Percentiles rank a stretch among this genome's conserved stretches.
Conservation (phyloP, 768 basidiomycete genomes). For the Boletus insuetus region DNA sequence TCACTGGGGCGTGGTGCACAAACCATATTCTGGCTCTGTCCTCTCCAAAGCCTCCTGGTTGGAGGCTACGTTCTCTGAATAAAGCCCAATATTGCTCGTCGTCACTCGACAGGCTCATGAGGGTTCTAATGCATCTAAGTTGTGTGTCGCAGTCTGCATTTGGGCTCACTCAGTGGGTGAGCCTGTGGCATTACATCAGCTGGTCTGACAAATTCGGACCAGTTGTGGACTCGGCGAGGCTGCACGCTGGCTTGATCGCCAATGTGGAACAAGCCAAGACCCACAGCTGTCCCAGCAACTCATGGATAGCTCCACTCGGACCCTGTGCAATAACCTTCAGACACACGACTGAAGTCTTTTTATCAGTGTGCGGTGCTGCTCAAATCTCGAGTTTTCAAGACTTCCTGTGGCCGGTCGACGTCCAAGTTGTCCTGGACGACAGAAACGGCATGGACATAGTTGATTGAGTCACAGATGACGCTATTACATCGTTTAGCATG, state of each 20-base stretch:
- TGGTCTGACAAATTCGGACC: neutral
- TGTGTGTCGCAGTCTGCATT: neutral
- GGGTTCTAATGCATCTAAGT: conserved; percentile 10
- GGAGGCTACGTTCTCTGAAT: conserved; percentile 47
- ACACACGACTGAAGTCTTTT: too few relatives aligned
- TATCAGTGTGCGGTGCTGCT: too few relatives aligned
- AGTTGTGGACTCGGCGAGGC: neutral
- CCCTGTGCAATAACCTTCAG: too few relatives aligned
- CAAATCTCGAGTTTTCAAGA: too few relatives aligned
- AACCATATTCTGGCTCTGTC: conserved; percentile 59
- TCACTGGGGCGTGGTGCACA: conserved; percentile 17
- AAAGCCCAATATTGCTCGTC: conserved; percentile 43
- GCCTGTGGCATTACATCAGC: conserved; percentile 22
- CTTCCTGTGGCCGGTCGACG: too few relatives aligned
- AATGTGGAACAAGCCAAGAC: too few relatives aligned
- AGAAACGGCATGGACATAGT: too few relatives aligned
- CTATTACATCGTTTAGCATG: too few relatives aligned
- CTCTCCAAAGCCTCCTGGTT: conserved; percentile 62
- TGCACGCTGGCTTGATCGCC: neutral
- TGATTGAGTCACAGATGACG: too few relatives aligned
- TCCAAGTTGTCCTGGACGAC: too few relatives aligned
- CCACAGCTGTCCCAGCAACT: too few relatives aligned
- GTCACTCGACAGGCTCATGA: conserved; percentile 21
- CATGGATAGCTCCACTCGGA: too few relatives aligned
- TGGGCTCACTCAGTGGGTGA: neutral